phyloP scores from a whole-genome alignment of 164 flowering plant species.

The Magnolia kwangsiensis region DNA sequence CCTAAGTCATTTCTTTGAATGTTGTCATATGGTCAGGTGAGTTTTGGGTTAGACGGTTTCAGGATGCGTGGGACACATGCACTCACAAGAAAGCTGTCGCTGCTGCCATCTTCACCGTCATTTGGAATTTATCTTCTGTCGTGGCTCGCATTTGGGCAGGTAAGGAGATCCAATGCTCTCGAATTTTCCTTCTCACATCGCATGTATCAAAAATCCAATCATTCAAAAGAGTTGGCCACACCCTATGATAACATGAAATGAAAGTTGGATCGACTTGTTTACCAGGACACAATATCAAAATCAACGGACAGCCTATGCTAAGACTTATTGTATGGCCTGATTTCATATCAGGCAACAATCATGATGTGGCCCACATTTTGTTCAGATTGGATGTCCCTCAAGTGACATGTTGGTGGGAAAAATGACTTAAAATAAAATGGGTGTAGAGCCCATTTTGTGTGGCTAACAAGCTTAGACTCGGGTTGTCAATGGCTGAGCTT shows the following conservation, averaged over 20 bases:
- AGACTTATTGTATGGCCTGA: neutral
- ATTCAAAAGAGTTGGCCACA: neutral
- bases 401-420: no score
- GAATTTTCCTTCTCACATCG: neutral
- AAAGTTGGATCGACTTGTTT: neutral
- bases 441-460: no score
- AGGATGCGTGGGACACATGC: conserved; percentile 85
- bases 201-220: neutral
- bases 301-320: neutral
- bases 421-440: no score
- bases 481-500: no score
- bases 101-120: conserved; percentile 53
- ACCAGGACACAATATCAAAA: no score
- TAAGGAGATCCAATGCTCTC: conserved; percentile 10
- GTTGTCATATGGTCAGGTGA: conserved; percentile 29
- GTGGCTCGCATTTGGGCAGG: conserved; percentile 90
- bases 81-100: conserved; percentile 84
- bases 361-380: neutral
- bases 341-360: no score
- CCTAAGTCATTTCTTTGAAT: no score
- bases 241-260: neutral
- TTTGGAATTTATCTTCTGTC: conserved; percentile 77
- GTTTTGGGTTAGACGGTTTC: conserved; percentile 70
- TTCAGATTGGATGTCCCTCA: no score
- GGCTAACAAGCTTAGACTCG: no score